Base-by-base conservation (phyloP, 495 filamentous ascomycete genomes). In the Aspergillus ellipticus region DNA sequence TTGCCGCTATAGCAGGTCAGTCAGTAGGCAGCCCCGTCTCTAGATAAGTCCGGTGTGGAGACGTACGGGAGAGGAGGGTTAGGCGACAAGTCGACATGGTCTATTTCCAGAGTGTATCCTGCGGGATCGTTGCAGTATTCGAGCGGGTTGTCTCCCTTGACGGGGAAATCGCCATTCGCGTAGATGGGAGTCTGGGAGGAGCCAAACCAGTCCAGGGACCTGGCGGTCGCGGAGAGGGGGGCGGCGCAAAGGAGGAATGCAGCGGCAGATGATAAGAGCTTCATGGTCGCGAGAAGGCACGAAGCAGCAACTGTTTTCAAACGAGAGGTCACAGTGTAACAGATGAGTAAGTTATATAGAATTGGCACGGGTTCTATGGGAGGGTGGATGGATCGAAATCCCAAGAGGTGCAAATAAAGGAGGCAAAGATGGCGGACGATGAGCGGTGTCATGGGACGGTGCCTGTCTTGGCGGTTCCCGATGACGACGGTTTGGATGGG, bases 61-160 rank as follows among this genome's bases (percentile, higher is more conserved):
- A 85, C 92, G 53, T 86, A 97, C 94, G 91, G 72, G 63, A 80
- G 55, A 19, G 94, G 94, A 19, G 94, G 94, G 68, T 99, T 97
- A 6, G 94, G 94, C 9, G 69, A 58, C 55, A 99, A 64, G 63
- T 96, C 80, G 20, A 97, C 90, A 28, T 83, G 79, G 31, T 96
- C 74, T 56, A 99, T 91, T 7, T 79, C 64, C 57, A 97, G 77
- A 50, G 88, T 78, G 60, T 90, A 71, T 24, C 73, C 70, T 22
- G 76, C 70, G 4, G 89, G 82, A 20, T 78, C 63, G 22, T 79
- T 64, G 74, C 94, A 99, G 72, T 86, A 91, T 39, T 81, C 53
- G 54, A 80, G 47, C 0, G 77, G 77, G 58, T 79, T 79, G 2
- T 76, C 60, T 8, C 77, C 77, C 0, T 63, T 26, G 13, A 79